Evolutionary conservation across 345 rosid genomes (phyloP).

Genomic region (Murraya paniculata): DNA sequence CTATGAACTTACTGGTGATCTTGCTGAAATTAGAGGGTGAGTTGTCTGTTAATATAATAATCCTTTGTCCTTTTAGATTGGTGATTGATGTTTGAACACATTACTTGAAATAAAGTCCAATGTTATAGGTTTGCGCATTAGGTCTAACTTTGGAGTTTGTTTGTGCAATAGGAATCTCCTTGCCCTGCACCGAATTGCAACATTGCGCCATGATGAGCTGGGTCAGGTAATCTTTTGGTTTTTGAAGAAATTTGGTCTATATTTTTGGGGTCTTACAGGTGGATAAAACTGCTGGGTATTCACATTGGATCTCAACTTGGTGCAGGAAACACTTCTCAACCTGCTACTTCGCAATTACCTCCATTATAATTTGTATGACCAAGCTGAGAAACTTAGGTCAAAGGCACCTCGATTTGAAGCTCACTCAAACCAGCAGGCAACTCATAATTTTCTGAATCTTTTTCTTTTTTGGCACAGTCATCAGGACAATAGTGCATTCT

Average conservation of each 20-base stretch:
- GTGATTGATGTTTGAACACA: not conserved
- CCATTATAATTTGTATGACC: constrained; percentile 61
- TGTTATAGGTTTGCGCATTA: not conserved
- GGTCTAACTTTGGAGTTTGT: constrained; percentile 13
- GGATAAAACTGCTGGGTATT: constrained; percentile 1
- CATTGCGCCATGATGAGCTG: constrained; percentile 61
- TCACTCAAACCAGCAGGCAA: constrained; percentile 53
- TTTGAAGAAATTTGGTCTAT: not conserved
- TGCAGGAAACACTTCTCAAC: constrained; percentile 61
- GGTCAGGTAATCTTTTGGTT: constrained; percentile 42
- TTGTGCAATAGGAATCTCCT: constrained; percentile 44
- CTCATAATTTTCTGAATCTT: not conserved
- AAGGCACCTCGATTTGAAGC: constrained; percentile 65
- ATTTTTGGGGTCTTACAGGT: not conserved
- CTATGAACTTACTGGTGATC: constrained; percentile 57
- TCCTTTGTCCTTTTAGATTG: not conserved
- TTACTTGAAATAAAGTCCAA: not conserved
- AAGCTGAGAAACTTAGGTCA: constrained; percentile 61
- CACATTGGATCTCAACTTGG: not conserved
- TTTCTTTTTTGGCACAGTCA: not conserved
- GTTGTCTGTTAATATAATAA: not conserved
- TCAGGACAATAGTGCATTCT: not conserved
- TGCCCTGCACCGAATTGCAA: constrained; percentile 53
- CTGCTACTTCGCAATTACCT: constrained; percentile 60
- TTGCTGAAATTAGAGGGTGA: constrained; percentile 60